Evolutionary conservation across 495 filamentous ascomycete species (phyloP).

Genomic region (Neurospora sp.): DNA sequence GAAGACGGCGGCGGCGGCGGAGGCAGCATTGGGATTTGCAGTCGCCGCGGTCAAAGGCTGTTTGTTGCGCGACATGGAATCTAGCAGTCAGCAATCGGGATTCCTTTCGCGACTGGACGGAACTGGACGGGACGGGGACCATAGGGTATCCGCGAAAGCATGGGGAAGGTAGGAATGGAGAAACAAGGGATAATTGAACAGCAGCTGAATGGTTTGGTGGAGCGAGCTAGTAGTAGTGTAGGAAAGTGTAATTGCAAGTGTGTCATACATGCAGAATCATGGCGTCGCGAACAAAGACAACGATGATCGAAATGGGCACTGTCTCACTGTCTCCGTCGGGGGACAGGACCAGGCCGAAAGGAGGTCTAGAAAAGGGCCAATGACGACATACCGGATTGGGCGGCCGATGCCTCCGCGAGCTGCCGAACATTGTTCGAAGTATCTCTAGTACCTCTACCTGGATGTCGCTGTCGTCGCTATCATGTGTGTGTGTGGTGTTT

Average conservation of each 20-base stretch:
- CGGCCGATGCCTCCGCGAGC: conserved; percentile 33
- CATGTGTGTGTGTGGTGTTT: background rate
- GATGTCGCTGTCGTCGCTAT: background rate
- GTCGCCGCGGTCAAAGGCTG: conserved; percentile 51
- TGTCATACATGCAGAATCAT: background rate
- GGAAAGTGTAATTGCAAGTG: background rate
- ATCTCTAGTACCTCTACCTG: background rate
- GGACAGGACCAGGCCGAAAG: background rate
- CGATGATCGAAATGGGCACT: background rate
- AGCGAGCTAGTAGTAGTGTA: background rate
- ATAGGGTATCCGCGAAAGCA: background rate
- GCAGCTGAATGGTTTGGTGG: background rate
- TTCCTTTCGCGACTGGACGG: conserved; percentile 1
- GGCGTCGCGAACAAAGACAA: background rate
- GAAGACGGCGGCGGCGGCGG: conserved; percentile 74
- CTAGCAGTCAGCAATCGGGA: conserved; percentile 6
- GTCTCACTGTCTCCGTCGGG: background rate
- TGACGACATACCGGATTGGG: conserved; percentile 38
- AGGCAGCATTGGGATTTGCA: conserved; percentile 59
- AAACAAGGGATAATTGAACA: conserved; percentile 3
- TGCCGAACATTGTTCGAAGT: conserved; percentile 31
- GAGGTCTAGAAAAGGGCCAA: conserved; percentile 4
- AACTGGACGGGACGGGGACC: background rate
- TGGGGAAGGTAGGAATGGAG: background rate
- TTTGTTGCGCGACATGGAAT: conserved; percentile 4